phyloP scores from a whole-genome alignment of 2,329 filamentous ascomycete species.

The Scytalidium lignicola region DNA sequence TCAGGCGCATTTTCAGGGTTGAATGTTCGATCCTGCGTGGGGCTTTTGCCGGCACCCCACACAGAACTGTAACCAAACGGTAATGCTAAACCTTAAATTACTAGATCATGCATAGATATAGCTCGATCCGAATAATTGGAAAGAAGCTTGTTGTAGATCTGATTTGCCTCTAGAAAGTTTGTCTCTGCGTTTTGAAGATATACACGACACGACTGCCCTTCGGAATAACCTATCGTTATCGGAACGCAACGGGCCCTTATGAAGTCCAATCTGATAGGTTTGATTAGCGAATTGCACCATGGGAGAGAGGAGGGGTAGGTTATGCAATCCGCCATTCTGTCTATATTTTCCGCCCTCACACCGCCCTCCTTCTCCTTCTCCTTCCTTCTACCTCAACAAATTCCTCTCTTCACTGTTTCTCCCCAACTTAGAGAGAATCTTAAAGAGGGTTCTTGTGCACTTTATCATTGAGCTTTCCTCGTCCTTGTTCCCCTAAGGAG shows the following conservation, averaged over 20 bases:
- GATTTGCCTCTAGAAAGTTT: neutral
- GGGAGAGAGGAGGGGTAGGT: neutral
- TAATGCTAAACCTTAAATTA: neutral
- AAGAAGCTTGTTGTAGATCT: neutral
- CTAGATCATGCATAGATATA: neutral
- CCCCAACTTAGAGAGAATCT: neutral
- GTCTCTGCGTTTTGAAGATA: no score
- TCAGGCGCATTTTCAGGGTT: no score
- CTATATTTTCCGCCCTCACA: neutral
- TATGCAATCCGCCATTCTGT: neutral
- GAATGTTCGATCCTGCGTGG: neutral
- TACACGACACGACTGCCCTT: no score
- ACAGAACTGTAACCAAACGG: neutral
- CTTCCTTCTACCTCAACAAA: neutral
- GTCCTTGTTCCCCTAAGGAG: constrained; percentile 4
- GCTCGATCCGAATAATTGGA: neutral
- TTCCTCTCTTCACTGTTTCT: constrained; percentile 1
- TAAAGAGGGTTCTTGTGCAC: neutral
- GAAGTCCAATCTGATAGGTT: neutral
- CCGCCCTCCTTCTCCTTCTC: neutral
- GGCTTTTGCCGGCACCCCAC: neutral
- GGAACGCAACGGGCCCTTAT: no score
- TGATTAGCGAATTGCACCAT: neutral
- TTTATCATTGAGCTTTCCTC: constrained; percentile 11
- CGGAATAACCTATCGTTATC: no score